phyloP scores from a whole-genome alignment of 192 early-diverging fungal species.

The Coemansia sp. region DNA sequence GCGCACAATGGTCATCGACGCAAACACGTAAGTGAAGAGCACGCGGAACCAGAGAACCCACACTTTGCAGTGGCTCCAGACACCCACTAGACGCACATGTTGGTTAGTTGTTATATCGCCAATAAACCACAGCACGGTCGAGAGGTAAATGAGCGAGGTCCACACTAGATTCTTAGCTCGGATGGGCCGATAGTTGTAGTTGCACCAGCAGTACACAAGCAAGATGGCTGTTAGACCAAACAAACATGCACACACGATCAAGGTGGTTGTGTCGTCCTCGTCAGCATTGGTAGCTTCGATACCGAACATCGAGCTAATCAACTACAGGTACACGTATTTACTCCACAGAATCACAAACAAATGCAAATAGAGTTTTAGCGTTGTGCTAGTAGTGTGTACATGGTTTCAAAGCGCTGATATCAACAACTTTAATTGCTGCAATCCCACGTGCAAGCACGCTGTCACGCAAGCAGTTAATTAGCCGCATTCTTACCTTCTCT shows the following conservation, averaged over 20 bases:
- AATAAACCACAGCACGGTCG: constrained; percentile 42
- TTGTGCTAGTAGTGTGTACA: too few relatives aligned
- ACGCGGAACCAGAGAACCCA: constrained; percentile 48
- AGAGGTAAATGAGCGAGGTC: constrained; percentile 31
- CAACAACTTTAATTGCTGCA: too few relatives aligned
- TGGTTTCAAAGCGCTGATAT: too few relatives aligned
- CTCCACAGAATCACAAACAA: too few relatives aligned
- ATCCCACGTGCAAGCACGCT: too few relatives aligned
- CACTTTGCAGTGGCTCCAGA: constrained; percentile 31
- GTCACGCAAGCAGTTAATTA: background rate
- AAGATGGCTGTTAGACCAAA: constrained; percentile 26
- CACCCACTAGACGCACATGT: constrained; percentile 26
- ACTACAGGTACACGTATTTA: constrained; percentile 12
- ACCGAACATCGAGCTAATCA: constrained; percentile 7
- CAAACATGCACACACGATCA: constrained; percentile 1
- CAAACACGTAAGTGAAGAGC: constrained; percentile 33
- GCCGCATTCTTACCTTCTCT: constrained; percentile 4
- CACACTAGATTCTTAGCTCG: constrained; percentile 41
- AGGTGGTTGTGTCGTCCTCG: background rate
- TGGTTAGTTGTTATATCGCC: constrained; percentile 33
- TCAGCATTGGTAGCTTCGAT: constrained; percentile 18
- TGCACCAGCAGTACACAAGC: constrained; percentile 31
- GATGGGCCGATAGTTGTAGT: constrained; percentile 39
- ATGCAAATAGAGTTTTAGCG: too few relatives aligned
- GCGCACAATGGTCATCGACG: constrained; percentile 30